Base-by-base conservation (phyloP, 108 stramenopile genomes). In the Pseudonitzschia multistriata region DNA sequence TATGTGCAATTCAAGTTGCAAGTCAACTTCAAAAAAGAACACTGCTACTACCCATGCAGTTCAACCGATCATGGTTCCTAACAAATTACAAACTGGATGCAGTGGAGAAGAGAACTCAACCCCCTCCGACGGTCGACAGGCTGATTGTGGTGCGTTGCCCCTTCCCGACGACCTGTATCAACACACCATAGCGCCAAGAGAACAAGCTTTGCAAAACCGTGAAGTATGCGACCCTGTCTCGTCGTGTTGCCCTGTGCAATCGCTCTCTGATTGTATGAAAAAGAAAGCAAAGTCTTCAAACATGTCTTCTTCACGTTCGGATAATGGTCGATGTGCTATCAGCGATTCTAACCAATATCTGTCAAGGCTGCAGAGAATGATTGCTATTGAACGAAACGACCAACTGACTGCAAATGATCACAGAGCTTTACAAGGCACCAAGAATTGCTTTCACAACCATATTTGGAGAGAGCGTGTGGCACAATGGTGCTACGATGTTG, bases 401-500 rank as follows among this genome's bases (percentile, higher is more conserved):
- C 61, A 30, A 35, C 10, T 22, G 22, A 10, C 11, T 8, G 22
- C 52, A 22, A 45, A 42, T 11, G 69, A 70, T 39, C 39, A 70
- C 36, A 37, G 19, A 28, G 69, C 56, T 34, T 14, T 36, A 39
- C 29, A 70, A 39, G 3, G 11, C 14, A 5, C 17, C 24, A n/a
- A 50, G 3, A 54, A 35, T 4, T 40, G 49, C 28, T 62, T 28
- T 45, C 62, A 66, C 25, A 54, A 31, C 17, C 56, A 40, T 36
- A 3, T 80, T 22, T 81, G 83, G 83, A 75, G 83, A 37, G 73
- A 80, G 47, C 67, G 57, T 45, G 75, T 85, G 3, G 56, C 78
- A 7, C 75, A 74, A 40, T 85, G 84, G 84, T 77, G 57, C 67
- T 85, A 79, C 62, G 71, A 79, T 67, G 78, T 85, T 30, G 55